Evolutionary conservation across 371 early-diverging fungal genomes (phyloP), one percentile per base, ranked within the genome.

Genomic region (Dichotomocladium elegans): DNA sequence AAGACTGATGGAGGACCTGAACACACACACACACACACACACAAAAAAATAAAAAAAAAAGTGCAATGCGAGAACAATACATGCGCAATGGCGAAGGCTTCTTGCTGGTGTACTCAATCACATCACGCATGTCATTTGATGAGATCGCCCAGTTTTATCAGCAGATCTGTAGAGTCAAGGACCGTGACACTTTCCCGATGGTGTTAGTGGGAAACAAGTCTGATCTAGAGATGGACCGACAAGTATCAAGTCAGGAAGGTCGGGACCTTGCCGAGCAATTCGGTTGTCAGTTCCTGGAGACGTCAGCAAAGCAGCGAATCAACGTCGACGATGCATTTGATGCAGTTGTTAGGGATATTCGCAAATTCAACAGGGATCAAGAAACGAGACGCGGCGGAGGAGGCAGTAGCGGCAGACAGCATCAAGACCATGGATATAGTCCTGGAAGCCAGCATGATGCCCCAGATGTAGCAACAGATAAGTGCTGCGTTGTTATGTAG

Each of bases 181-280:
- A 93, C 61, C 69, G 77, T 34, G 89, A 90, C 41, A 77, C 71
- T 28, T 91, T 90, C 66, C 95, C 95, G 12, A 88, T 94, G 48
- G 87, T 94, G 43, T 68, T 98, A 17, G 86, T 96, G 8, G 99
- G 90, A 26, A 98, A 98, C 83, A 98, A 98, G 77, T 90, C 87
- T 55, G 98, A 98, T 79, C 68, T 95, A 52, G 86, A 85, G 22
- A 59, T 67, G 31, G 91, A 95, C 49, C 79, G 95, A 37, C 82
- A 83, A 27, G 91, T 98, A 11, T 75, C 82, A n/a, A 72, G 61
- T 11, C 65, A 65, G 61, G 93, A 93, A 79, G 98, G 93, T 22
- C 70, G 82, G 42, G 93, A 90, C 25, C 80, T 89, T 19, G 94
- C 96, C 9, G 73, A 79, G 58, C 65, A 68, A 31, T 90, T 91